Evolutionary conservation across 2,329 filamentous ascomycete genomes (phyloP).

Genomic region (Pyricularia sp.): DNA sequence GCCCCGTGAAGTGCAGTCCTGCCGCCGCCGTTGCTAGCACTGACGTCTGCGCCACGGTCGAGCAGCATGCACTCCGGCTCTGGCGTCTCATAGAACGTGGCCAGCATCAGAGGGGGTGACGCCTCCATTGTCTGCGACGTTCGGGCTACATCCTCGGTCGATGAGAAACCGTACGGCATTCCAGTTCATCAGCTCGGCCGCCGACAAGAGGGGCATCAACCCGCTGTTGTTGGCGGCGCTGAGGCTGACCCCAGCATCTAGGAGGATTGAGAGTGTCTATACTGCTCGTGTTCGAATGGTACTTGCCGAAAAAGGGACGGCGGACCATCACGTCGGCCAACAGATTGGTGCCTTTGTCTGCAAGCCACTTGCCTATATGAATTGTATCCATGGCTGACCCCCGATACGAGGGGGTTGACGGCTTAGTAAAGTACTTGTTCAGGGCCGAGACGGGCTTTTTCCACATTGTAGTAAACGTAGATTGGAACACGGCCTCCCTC

Average conservation of each 20-base stretch:
- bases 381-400: not conserved
- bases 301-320: not conserved
- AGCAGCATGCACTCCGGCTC: not conserved
- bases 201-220: not conserved
- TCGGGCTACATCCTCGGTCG: not conserved
- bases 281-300: not conserved
- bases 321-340: not conserved
- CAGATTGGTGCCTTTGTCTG: not conserved
- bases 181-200: not conserved
- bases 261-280: not conserved
- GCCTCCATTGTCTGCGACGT: not conserved
- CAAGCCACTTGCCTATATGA: not conserved
- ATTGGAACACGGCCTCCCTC: not conserved
- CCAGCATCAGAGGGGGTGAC: not conserved
- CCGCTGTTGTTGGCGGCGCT: not conserved
- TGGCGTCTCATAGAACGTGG: not conserved
- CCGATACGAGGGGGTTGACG: not conserved
- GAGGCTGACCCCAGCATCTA: not conserved
- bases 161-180: conserved; percentile 1
- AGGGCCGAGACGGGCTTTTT: not conserved
- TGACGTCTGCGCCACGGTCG: not conserved
- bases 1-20: not conserved
- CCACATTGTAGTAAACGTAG: not conserved
- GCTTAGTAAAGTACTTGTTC: not conserved
- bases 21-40: not conserved